Conservation (phyloP, 2,329 filamentous ascomycete genomes). For the Alternaria triticimaculans region DNA sequence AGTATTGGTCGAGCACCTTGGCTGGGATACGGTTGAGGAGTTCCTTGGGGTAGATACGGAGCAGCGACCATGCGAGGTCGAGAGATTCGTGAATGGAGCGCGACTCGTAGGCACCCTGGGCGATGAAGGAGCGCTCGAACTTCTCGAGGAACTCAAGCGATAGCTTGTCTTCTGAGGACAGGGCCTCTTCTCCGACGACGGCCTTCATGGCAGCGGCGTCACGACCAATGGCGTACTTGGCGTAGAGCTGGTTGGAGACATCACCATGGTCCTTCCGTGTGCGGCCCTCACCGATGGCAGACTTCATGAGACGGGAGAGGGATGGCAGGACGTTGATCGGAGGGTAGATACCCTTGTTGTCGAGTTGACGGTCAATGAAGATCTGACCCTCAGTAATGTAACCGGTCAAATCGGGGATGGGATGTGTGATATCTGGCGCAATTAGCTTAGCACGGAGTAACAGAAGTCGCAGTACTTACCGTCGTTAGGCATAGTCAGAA, state of each 20-base stretch:
- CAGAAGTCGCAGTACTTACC: constrained; percentile 55
- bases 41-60: constrained; percentile 98
- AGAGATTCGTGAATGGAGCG: constrained; percentile 91
- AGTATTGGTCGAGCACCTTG: constrained; percentile 61
- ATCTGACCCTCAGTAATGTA: constrained; percentile 99
- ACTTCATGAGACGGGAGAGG: constrained; percentile 99
- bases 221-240: constrained; percentile 98
- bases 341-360: constrained; percentile 98
- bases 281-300: constrained; percentile 96
- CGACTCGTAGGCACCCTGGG: constrained; percentile 89
- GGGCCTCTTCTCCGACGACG: constrained; percentile 95
- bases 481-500: constrained; percentile 99
- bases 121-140: constrained; percentile 95
- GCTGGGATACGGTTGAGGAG: constrained; percentile 81
- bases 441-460: constrained; percentile 17
- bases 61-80: constrained; percentile 93
- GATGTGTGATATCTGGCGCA: constrained; percentile 87
- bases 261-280: constrained; percentile 97
- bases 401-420: constrained; percentile 96
- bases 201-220: constrained; percentile 99
- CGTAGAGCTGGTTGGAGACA: constrained; percentile 98
- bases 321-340: constrained; percentile 99
- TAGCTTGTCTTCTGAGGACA: constrained; percentile 95
- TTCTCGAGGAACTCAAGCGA: constrained; percentile 98
- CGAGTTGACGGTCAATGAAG: constrained; percentile 89